Evolutionary conservation across 2,329 filamentous ascomycete genomes (phyloP), one percentile per base, ranked within the genome.

Genomic region (Ceratocystis harringtonii): DNA sequence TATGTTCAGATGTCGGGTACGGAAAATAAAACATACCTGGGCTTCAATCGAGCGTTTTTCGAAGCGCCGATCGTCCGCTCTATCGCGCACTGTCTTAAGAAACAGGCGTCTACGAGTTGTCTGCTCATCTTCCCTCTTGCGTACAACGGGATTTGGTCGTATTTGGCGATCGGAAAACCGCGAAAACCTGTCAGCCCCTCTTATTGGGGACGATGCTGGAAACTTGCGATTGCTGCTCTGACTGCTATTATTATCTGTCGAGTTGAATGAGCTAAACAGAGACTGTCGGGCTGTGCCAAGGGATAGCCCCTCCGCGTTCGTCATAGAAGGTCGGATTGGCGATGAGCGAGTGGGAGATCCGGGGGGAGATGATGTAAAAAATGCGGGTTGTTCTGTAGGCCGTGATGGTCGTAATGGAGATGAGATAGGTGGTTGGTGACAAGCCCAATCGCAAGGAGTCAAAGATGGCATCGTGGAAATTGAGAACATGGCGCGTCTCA

Each of bases 21-120:
- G 1, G 10, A 57, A 32, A 22, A 5, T 15, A 15, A 12, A 8
- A 66, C 71, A 68, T 70, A 76, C 76, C 69, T 77, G 74, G 70
- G 86, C 83, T 70, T 87, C 84, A 2, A 85, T 83, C 30, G 84
- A 84, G 69, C 85, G 77, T 63, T 80, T 77, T 70, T 81, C 78
- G 79, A 84, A 87, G 25, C 76, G 75, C 70, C 77, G 80, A 32
- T 88, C 82, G 52, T 87, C 83, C 2, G 79, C 76, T 50, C 81
- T 79, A 70, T 84, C 80, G 67, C 83, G 78, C 19, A 88, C 84
- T 63, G 80, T 87, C 71, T 84, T 83, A 67, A 92, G 75, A 70
- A 92, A 92, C 65, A 87, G 76, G 41, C 82, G 81, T 60, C 88
- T 78, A 66, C 89, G 77, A 64, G 81, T 78, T 71, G 89, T 85